Conservation (phyloP, 2,329 filamentous ascomycete genomes). For the Pezizomycotina sp. region DNA sequence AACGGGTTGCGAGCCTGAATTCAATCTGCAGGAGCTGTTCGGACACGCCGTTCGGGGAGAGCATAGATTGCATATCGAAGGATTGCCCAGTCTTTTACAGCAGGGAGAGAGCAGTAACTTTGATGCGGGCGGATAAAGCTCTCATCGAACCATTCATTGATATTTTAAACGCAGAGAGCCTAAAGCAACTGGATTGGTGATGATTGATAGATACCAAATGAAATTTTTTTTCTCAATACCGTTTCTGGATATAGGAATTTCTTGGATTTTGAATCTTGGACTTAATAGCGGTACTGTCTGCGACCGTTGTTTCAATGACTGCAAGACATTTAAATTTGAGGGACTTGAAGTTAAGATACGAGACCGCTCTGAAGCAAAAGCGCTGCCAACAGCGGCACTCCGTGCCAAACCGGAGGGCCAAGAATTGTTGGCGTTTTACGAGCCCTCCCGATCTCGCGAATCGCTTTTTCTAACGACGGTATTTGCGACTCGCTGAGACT, state of each 20-base stretch:
- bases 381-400: too few species aligned
- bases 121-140: conserved; percentile 29
- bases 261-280: too few species aligned
- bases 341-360: too few species aligned
- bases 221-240: conserved; percentile 1
- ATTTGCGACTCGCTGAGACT: too few species aligned
- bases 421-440: too few species aligned
- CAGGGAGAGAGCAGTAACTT: conserved; percentile 45
- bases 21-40: conserved; percentile 67
- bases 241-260: neutral
- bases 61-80: conserved; percentile 72
- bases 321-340: too few species aligned
- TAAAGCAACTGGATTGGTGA: conserved; percentile 23
- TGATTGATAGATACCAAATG: conserved; percentile 6
- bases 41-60: conserved; percentile 53
- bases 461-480: too few species aligned
- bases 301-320: too few species aligned
- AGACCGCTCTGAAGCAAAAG: too few species aligned
- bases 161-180: conserved; percentile 31
- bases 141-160: conserved; percentile 32
- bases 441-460: too few species aligned
- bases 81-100: conserved; percentile 90
- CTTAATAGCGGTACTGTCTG: too few species aligned
- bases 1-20: conserved; percentile 45
- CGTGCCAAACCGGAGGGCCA: too few species aligned